Base-by-base conservation (phyloP, 768 basidiomycete species). In the Boletus insuetus region DNA sequence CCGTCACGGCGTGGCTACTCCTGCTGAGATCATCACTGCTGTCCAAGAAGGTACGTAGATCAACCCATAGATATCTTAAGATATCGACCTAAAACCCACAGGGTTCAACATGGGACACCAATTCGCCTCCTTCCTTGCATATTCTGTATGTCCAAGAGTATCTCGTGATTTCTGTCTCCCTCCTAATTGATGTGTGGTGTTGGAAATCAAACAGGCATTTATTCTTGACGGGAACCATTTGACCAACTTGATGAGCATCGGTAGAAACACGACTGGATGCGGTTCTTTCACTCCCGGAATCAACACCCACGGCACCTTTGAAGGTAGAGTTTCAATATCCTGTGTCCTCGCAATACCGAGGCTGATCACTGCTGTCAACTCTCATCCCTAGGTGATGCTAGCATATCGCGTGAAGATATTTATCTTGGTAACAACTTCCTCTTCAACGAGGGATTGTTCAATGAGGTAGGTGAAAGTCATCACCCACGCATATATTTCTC, bases 161-260 rank as follows among this genome's bases (percentile, higher is more conserved):
- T 32, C 9, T 20, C 12, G 2, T 24, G 10, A 12, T 49, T 2
- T 45, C 11, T 8, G 22, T 20, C 29, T 7, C 14, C 6, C 4
- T 24, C 17, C 40, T 54, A 12, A 62, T 22, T 0, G 4, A 46
- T 19, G 20, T 8, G 34, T 34, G 44, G n/a, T 32, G 5, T 24
- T 35, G n/a, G n/a, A 6, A 42, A 34, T 12, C 16, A 40, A 41
- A 47, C 37, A 67, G 59, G 53, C 59, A 26, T 66, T 66, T 17
- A 7, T 66, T 26, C 59, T 67, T 3, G 64, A 66, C 14, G 64
- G 64, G 6, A 66, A 67, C 32, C 62, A 58, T 17, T 48, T 64
- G 53, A 65, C 64, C 9, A 67, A 67, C 24, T 40, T 61, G 56
- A 65, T 65, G 65, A 64, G 53, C 51, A 64, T 65, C 14, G 64